These are phyloP conservation scores for Fusarium camptoceras DNA, from an alignment of 2,329 filamentous ascomycete species.

Conservation along the genomic window DNA sequence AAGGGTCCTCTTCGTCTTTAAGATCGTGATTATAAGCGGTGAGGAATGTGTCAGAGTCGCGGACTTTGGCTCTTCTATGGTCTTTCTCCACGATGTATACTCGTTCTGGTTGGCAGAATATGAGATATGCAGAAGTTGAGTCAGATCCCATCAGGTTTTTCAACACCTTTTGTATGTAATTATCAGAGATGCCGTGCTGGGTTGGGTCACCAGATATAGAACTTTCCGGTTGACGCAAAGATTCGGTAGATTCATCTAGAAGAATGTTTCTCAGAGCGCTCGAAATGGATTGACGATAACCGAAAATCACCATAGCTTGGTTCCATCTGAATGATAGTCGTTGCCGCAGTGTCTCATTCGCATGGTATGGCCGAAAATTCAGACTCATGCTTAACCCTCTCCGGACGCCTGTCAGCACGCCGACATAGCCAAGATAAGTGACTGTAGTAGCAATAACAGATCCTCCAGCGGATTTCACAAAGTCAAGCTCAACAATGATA, in stretches of 20 bases:
- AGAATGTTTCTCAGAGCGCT: constrained; percentile 44
- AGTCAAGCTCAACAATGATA: constrained; percentile 65
- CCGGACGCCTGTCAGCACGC: constrained; percentile 61
- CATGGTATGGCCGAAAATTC: constrained; percentile 57
- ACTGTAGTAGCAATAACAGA: constrained; percentile 58
- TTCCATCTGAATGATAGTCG: constrained; percentile 44
- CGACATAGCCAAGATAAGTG: constrained; percentile 63
- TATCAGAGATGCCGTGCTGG: not conserved
- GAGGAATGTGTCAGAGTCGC: constrained; percentile 40
- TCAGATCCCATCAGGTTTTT: constrained; percentile 18
- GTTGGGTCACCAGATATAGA: not conserved
- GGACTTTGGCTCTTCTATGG: constrained; percentile 34
- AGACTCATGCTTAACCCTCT: constrained; percentile 59
- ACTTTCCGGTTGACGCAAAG: accelerated
- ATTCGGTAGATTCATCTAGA: constrained; percentile 1
- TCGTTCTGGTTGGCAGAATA: constrained; percentile 45
- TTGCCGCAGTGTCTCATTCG: constrained; percentile 25
- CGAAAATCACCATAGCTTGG: constrained; percentile 46
- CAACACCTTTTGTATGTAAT: constrained; percentile 30
- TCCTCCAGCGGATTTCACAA: constrained; percentile 51
- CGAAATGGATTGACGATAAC: constrained; percentile 41
- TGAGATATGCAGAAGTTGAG: constrained; percentile 49
- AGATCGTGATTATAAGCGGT: constrained; percentile 48
- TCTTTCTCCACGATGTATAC: constrained; percentile 48
- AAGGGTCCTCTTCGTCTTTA: constrained; percentile 39